Base-by-base conservation (phyloP, 1,284 basidiomycete species). In the Apiotrichum porosum region DNA sequence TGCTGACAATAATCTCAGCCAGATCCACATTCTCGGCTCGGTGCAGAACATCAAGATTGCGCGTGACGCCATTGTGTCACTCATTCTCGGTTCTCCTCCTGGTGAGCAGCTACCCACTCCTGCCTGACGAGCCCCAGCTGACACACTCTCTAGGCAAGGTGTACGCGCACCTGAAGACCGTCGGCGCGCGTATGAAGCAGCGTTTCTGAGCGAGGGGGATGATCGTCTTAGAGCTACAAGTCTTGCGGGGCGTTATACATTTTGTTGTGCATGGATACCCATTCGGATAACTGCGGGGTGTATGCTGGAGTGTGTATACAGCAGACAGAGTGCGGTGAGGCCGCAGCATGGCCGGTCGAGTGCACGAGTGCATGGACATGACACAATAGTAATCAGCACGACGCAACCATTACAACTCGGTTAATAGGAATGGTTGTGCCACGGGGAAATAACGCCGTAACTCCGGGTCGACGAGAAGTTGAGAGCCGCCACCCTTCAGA, bases 71-170 rank as follows among this genome's bases (percentile, higher is more conserved):
- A 85, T 98, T 56, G 93, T 97, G 22, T 92, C 88, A 19, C 81
- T 94, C 36, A 97, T 97, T 62, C 80, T 97, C 33, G 93, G 93
- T 46, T 92, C 88, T 14, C 93, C 93, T 1, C 93, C 94, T 34
- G 93, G 93, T 49, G 37, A 50, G 69, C 58, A 24, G 17, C 18
- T 3, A 18, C n/a, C n/a, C n/a, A n/a, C n/a, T n/a, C n/a, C n/a
- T n/a, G n/a, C n/a, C n/a, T n/a, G n/a, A n/a, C n/a, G n/a, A 6
- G 12, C 2, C 6, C 10, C 12, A 37, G 37, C 50, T 55, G 22
- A 54, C 51, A 19, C n/a, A n/a, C n/a, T n/a, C n/a, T n/a, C 4
- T 44, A 73, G 73, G 73, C 60, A 97, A 97, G 68, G 93, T 97
- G 1, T 97, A 97, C 63, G 87, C 89, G 15, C 85, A 88, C 38